phyloP scores from a whole-genome alignment of 805 yeast genomes.

The Lipomyces yamadae region DNA sequence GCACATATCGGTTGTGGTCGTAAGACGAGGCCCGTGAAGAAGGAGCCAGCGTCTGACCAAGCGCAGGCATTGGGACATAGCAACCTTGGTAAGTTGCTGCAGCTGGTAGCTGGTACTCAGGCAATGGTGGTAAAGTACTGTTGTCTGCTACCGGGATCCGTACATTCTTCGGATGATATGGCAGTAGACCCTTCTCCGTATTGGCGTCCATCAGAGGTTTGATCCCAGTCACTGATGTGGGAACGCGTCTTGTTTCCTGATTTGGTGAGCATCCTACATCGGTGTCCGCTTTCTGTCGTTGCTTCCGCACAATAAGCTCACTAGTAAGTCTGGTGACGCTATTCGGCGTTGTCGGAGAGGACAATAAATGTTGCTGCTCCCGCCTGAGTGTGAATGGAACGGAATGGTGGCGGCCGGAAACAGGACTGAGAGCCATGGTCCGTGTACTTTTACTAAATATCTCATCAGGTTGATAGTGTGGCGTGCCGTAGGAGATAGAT shows the following conservation, averaged over 20 bases:
- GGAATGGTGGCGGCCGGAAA: conserved; percentile 4
- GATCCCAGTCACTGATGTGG: too few species aligned
- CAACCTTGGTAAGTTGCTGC: background rate
- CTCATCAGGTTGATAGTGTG: background rate
- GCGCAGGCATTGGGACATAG: background rate
- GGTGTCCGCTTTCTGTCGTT: background rate
- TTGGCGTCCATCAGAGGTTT: conserved; percentile 5
- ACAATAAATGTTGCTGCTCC: background rate
- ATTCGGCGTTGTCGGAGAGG: conserved; percentile 2
- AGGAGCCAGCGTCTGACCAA: background rate
- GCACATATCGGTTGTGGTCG: conserved; percentile 2
- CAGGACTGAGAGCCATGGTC: conserved; percentile 3
- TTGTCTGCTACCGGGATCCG: background rate
- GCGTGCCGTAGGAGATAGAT: background rate
- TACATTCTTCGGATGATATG: background rate
- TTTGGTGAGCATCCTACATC: background rate
- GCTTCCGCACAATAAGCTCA: background rate
- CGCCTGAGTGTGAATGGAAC: conserved; percentile 7
- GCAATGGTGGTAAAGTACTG: background rate
- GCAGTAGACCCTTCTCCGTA: background rate
- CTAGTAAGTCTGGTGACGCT: background rate
- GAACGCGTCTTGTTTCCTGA: background rate
- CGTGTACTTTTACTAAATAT: background rate
- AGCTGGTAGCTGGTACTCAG: background rate
- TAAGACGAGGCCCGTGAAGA: background rate